phyloP scores from a whole-genome alignment of 169 alveolate genomes.

The Cryptosporidium sp. region DNA sequence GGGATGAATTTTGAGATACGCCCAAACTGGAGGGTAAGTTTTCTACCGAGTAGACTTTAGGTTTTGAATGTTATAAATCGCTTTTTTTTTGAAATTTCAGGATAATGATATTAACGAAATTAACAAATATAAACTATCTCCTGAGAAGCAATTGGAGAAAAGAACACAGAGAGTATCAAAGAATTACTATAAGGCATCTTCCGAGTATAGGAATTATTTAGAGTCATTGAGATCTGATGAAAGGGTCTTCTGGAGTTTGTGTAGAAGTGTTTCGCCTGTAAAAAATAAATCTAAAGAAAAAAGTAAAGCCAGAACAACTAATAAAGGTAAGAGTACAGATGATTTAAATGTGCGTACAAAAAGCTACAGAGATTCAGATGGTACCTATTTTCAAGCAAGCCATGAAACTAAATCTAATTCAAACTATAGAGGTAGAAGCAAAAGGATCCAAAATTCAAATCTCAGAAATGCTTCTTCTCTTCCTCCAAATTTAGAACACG shows the following conservation, averaged over 20 bases:
- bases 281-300: constrained; percentile 23
- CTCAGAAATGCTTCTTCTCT: constrained; percentile 14
- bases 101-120: not conserved
- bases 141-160: constrained; percentile 54
- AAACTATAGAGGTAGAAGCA: not conserved
- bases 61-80: not conserved
- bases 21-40: constrained; percentile 70
- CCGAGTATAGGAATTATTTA: constrained; percentile 48
- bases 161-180: constrained; percentile 45
- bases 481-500: constrained; percentile 17
- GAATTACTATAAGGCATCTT: constrained; percentile 46
- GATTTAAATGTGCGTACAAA: not conserved
- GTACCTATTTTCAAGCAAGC: not conserved
- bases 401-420: not conserved
- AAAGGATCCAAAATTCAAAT: not conserved
- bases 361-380: not conserved
- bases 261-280: constrained; percentile 63
- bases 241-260: constrained; percentile 21
- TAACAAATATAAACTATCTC: constrained; percentile 42
- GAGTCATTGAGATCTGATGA: constrained; percentile 38
- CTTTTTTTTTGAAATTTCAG: constrained; percentile 1
- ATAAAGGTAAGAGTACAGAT: not conserved
- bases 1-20: constrained; percentile 66
- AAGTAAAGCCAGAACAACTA: not conserved
- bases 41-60: not conserved